Evolutionary conservation across 306 rosid genomes (phyloP).

Genomic region (Dryas alaskensis): DNA sequence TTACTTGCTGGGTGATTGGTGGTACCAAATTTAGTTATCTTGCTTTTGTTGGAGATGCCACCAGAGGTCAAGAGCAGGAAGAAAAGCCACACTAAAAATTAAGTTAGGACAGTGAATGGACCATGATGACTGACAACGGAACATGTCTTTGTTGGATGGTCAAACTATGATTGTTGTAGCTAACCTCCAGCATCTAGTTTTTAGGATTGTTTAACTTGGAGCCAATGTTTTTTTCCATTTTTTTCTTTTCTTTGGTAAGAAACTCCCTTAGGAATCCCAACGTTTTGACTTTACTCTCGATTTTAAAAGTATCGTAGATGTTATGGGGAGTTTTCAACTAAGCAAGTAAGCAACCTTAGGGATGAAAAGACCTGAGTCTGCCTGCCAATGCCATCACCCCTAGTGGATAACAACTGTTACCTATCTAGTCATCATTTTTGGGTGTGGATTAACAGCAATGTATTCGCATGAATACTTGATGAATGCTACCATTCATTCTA

Average conservation of each 20-base stretch:
- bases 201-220: neutral
- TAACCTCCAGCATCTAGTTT: neutral
- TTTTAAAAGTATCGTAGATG: neutral
- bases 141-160: neutral
- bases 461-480: neutral
- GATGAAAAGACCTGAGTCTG: neutral
- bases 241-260: neutral
- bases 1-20: neutral
- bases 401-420: neutral
- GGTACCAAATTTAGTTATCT: neutral
- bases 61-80: neutral
- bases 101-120: neutral
- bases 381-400: neutral
- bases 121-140: neutral
- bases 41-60: neutral
- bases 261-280: neutral
- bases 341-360: neutral
- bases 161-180: conserved; percentile 1
- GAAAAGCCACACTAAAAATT: neutral
- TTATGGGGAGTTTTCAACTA: neutral
- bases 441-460: neutral
- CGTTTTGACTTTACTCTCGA: neutral
- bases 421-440: neutral
- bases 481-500: neutral
- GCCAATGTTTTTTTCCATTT: neutral